Evolutionary conservation across 768 basidiomycete species (phyloP), one percentile per base, ranked within the genome.

Genomic region (Mycena chlorophos): DNA sequence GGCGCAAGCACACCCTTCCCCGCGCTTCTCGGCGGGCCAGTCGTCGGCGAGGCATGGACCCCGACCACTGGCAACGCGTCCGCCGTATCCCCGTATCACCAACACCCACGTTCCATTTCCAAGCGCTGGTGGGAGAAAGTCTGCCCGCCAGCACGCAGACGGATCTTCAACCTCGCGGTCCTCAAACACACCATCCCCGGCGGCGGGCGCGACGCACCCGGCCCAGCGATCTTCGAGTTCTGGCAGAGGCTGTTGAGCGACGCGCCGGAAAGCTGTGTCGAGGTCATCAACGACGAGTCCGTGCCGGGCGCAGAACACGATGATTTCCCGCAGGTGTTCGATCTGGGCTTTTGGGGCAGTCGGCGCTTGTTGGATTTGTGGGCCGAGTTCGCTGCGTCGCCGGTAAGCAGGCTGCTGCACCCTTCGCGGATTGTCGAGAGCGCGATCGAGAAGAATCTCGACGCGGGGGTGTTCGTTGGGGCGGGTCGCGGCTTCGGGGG

Each of bases 241-340:
- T 82, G 81, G 78, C 63, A 67, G 30, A 62, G 64, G 26, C 49
- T 79, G 20, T 71, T 80, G 1, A 65, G 65, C 1, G 73, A 75
- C 14, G 71, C 75, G 1, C 73, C 76, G 3, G 75, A 80, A 54
- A 62, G 71, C 23, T 82, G 80, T 51, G 69, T 80, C 40, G 79
- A 79, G 50, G 63, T 80, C 52, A 52, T 63, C 29, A 49, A 68
- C 0, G 61, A 69, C 2, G 39, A 22, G 1, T 27, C 8, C 31
- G 31, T 34, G 31, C 31, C 31, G 31, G 17, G 49, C 14, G 57
- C 64, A 14, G 68, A 66, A 14, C 8, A 17, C 8, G 73, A 75
- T 42, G 28, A 50, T 14, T 74, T 64, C 55, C 67, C 70, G 1
- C 73, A 74, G 59, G 67, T 63, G 8, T 76, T 73, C 54, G 75